Evolutionary conservation across 208 protist species (phyloP).

Genomic region (Jaenimonas drosophilae): DNA sequence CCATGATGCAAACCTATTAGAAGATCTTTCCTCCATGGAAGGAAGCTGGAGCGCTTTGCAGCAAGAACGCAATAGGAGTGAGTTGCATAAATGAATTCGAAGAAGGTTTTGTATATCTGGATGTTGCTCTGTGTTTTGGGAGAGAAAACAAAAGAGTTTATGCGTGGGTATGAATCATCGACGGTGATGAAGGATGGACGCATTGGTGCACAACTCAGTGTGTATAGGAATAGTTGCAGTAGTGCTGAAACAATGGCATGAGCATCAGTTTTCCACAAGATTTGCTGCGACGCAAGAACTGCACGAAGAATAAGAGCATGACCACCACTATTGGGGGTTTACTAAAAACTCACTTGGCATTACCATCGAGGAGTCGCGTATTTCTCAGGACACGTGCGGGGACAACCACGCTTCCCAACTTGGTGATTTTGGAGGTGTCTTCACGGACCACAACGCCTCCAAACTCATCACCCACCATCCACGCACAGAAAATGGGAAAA

Average conservation of each 20-base stretch:
- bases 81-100: background rate
- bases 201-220: background rate
- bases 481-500: constrained; percentile 75
- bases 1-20: too few species aligned
- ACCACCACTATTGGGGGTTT: background rate
- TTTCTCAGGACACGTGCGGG: constrained; percentile 48
- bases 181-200: too few species aligned
- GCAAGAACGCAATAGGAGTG: constrained; percentile 1
- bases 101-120: too few species aligned
- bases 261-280: background rate
- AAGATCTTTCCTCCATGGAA: background rate
- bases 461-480: constrained; percentile 64
- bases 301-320: constrained; percentile 8
- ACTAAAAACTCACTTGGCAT: background rate
- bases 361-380: background rate
- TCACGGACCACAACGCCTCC: constrained; percentile 62
- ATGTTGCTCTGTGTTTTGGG: too few species aligned
- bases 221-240: background rate
- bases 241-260: background rate
- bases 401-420: constrained; percentile 43
- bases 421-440: constrained; percentile 74
- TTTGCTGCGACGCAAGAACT: background rate
- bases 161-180: background rate
- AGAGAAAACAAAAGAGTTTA: background rate
- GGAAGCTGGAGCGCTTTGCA: background rate